phyloP scores from a whole-genome alignment of 805 yeast genomes.

The Yarrowia deformans region DNA sequence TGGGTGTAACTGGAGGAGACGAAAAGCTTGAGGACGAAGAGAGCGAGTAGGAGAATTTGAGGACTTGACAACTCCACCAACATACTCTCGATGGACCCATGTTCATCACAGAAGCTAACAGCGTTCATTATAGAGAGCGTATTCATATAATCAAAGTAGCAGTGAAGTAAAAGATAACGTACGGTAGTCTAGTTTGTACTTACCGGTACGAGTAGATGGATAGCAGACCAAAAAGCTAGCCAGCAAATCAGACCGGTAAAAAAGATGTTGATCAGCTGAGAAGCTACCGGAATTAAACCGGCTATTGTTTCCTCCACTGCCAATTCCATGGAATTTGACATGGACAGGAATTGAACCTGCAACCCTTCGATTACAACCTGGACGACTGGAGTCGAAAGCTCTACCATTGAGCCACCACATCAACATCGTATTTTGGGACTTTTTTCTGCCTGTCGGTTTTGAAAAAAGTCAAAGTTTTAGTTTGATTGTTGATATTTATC shows the following conservation, averaged over 20 bases:
- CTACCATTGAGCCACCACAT: constrained; percentile 76
- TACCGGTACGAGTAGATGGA: no score
- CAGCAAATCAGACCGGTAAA: background rate
- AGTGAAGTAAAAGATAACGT: no score
- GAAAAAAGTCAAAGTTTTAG: background rate
- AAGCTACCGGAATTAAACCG: constrained; percentile 31
- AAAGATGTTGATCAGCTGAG: constrained; percentile 36
- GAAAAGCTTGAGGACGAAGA: constrained; percentile 9
- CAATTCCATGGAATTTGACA: constrained; percentile 53
- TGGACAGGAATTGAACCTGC: constrained; percentile 86
- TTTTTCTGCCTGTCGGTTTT: background rate
- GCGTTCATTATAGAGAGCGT: no score
- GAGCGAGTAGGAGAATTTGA: background rate
- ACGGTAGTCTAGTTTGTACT: no score
- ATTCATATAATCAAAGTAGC: no score
- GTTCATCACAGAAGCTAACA: background rate
- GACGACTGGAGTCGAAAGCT: constrained; percentile 73
- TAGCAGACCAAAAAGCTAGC: no score
- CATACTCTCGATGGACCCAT: no score
- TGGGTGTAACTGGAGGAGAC: constrained; percentile 49
- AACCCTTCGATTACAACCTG: constrained; percentile 66
- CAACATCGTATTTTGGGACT: constrained; percentile 2
- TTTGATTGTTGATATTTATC: no score
- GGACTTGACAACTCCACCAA: no score
- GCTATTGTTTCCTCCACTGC: constrained; percentile 34